Evolutionary conservation across 352 stramenopile genomes (phyloP), one percentile per base, ranked within the genome.

Genomic region (Pythium monospermum): DNA sequence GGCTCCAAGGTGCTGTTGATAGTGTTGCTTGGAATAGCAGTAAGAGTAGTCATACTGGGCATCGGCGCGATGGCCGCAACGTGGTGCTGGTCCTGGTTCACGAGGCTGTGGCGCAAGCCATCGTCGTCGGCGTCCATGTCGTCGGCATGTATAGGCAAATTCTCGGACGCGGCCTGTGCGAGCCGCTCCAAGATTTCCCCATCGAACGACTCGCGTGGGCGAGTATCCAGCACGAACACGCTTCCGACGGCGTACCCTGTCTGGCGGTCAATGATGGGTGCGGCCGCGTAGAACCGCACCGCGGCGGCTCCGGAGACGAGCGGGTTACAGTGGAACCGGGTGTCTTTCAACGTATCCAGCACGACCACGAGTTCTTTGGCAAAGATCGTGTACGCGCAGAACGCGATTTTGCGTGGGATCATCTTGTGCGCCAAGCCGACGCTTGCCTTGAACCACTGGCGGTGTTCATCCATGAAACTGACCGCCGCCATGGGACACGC

Each of bases 241-340:
- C 67, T 87, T 4, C 83, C 83, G 6, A 93, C 43, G 37, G 68
- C 73, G 46, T 84, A 65, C 2, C 79, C 80, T 5, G 69, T 77
- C 36, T 66, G 65, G 1, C 59, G 73, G 42, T 86, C 70, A 12
- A 91, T 42, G 45, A 93, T 86, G 4, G 83, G 83, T 13, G 78
- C 83, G 16, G 74, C 66, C 4, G 95, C 95, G 68, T 98, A 98
- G 59, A 98, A 98, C n/a, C 93, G 83, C 30, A 98, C 85, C 40
- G 85, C 71, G 4, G 91, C 85, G 25, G 75, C 72, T 18, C 91
- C 90, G 1, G 76, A 88, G 1, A 98, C 91, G 2, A 98, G 74
- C 35, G 84, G 76, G 66, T 96, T 97, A 37, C 73, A 62, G 21
- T 73, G 61, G 53, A 98, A 98, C 23, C 91, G 77, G 49, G 64